phyloP scores from a whole-genome alignment of 139 green algal genomes.

The Dunaliella sp. region DNA sequence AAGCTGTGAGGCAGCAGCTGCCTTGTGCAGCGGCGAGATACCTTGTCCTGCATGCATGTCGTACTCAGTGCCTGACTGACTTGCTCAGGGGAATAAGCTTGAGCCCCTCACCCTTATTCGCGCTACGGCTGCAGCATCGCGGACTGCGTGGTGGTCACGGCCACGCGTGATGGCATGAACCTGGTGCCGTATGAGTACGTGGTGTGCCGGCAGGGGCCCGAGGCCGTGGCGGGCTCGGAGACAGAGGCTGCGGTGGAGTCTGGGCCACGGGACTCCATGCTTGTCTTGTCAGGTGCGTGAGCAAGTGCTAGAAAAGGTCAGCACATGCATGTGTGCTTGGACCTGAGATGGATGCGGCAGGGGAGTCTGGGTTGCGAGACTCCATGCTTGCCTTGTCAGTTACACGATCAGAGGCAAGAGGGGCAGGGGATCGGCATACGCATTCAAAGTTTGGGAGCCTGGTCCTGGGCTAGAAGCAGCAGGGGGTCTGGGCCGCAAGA shows the following conservation, averaged over 20 bases:
- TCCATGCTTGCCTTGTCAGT: constrained; percentile 86
- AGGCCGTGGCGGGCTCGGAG: constrained; percentile 14
- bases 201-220: constrained; percentile 82
- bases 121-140: constrained; percentile 62
- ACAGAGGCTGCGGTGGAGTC: not conserved
- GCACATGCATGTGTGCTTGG: too few species aligned
- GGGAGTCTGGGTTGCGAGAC: not conserved
- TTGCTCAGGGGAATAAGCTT: not conserved
- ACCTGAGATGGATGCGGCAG: not conserved
- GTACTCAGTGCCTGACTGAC: too few species aligned
- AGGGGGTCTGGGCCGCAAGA: not conserved
- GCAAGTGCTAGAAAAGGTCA: too few species aligned
- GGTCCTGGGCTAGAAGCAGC: not conserved
- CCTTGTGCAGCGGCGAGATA: too few species aligned
- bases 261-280: constrained; percentile 48
- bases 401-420: too few species aligned
- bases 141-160: constrained; percentile 88
- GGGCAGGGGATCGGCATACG: too few species aligned
- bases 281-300: constrained; percentile 83
- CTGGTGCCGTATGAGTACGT: constrained; percentile 98
- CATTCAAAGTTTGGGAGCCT: too few species aligned
- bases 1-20: too few species aligned
- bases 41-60: too few species aligned
- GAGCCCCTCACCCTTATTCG: not conserved
- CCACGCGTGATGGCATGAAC: constrained; percentile 96